Evolutionary conservation across 1,284 basidiomycete genomes (phyloP).

Genomic region (Chalciporus sp.): DNA sequence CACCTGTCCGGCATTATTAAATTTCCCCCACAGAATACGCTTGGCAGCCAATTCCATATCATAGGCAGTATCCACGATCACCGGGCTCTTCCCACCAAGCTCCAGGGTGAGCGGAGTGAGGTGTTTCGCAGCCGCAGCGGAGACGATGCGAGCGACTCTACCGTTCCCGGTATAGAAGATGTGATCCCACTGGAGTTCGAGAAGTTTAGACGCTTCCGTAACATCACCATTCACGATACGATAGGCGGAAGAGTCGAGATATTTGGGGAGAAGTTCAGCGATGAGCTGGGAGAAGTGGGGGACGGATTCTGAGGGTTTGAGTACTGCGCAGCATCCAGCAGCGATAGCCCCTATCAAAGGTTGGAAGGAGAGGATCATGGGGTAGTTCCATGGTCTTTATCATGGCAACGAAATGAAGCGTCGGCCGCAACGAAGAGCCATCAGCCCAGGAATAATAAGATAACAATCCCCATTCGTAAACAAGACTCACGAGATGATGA

Average conservation of each 20-base stretch:
- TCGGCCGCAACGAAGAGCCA: neutral
- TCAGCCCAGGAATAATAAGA: neutral
- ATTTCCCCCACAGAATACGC: conserved; percentile 60
- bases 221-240: conserved; percentile 60
- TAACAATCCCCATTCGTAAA: neutral
- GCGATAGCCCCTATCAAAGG: conserved; percentile 63
- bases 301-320: conserved; percentile 66
- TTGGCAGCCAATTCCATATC: conserved; percentile 45
- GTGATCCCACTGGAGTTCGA: conserved; percentile 64
- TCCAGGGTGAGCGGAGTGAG: conserved; percentile 67
- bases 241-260: conserved; percentile 57
- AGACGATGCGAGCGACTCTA: conserved; percentile 61
- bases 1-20: conserved; percentile 52
- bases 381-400: conserved; percentile 58
- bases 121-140: conserved; percentile 62
- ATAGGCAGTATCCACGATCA: conserved; percentile 53
- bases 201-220: conserved; percentile 49
- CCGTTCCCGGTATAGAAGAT: conserved; percentile 46
- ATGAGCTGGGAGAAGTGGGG: conserved; percentile 54
- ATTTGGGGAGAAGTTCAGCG: conserved; percentile 58
- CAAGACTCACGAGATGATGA: conserved; percentile 40
- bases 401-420: neutral
- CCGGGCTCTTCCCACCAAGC: conserved; percentile 71
- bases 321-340: conserved; percentile 58
- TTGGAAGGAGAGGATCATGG: conserved; percentile 49